phyloP scores from a whole-genome alignment of 2,329 filamentous ascomycete species.

The Aspergillus novofumigatus region DNA sequence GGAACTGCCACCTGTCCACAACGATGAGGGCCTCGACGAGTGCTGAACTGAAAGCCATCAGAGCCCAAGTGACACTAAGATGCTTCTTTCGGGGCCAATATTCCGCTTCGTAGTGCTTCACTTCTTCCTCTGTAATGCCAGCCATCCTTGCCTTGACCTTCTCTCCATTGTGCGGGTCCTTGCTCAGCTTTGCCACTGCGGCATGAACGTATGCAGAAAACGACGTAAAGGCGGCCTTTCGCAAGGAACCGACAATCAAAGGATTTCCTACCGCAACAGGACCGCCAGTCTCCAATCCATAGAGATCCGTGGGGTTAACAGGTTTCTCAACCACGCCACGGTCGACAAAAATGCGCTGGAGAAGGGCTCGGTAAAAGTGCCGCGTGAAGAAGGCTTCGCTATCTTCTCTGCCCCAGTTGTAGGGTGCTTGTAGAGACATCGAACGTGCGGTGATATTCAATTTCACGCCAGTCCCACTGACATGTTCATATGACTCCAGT shows the following conservation, averaged over 20 bases:
- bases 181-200: conserved; percentile 68
- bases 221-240: conserved; percentile 72
- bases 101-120: conserved; percentile 62
- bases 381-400: conserved; percentile 85
- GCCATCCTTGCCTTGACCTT: conserved; percentile 64
- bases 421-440: conserved; percentile 95
- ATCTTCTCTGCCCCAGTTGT: conserved; percentile 81
- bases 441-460: conserved; percentile 95
- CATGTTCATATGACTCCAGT: conserved; percentile 55
- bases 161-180: conserved; percentile 56
- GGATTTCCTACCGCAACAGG: conserved; percentile 57
- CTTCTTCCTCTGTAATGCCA: conserved; percentile 68
- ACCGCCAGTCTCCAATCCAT: conserved; percentile 16
- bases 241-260: conserved; percentile 79
- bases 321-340: conserved; percentile 67
- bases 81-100: conserved; percentile 71
- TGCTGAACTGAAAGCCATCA: conserved; percentile 93
- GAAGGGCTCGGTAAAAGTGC: conserved; percentile 85
- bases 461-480: conserved; percentile 60
- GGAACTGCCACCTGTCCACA: conserved; percentile 81
- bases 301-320: conserved; percentile 24
- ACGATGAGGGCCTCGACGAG: conserved; percentile 89
- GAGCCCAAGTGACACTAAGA: conserved; percentile 79
- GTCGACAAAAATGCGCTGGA: conserved; percentile 92
- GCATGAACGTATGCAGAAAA: conserved; percentile 76